A percentile compares a stretch with the other conserved stretches of the same genome.
Evolutionary conservation across 1,139 yeast species (phyloP).

Genomic region (Taphrina sp.): DNA sequence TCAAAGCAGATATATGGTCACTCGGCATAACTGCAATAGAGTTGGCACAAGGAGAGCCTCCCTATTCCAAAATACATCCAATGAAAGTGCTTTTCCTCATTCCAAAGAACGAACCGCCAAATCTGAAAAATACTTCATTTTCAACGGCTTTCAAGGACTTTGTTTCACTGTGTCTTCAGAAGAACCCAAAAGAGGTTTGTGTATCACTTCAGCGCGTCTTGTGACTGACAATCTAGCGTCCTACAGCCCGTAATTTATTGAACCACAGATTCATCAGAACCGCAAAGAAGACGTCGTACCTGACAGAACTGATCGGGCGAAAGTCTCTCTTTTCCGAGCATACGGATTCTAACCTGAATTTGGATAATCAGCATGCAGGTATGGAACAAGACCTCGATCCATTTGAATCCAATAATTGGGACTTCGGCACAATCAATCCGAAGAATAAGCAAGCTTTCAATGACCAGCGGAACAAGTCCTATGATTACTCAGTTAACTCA

Average conservation of each 20-base stretch:
- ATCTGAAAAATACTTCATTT: slow-evolving; percentile 50
- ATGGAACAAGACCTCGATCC: background rate
- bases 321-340: background rate
- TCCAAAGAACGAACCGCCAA: slow-evolving; percentile 68
- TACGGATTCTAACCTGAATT: background rate
- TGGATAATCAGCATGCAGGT: background rate
- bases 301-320: slow-evolving; percentile 36
- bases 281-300: slow-evolving; percentile 36
- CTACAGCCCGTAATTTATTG: slow-evolving; percentile 40
- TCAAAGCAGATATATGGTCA: slow-evolving; percentile 86
- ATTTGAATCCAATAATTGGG: slow-evolving; percentile 17
- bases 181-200: slow-evolving; percentile 50
- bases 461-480: slow-evolving; percentile 17
- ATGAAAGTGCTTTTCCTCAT: slow-evolving; percentile 71
- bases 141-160: slow-evolving; percentile 59
- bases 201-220: background rate
- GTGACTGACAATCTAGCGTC: slow-evolving; percentile 35
- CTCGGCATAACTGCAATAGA: slow-evolving; percentile 80
- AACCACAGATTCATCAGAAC: slow-evolving; percentile 36
- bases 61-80: slow-evolving; percentile 67
- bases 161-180: slow-evolving; percentile 58
- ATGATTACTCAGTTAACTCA: slow-evolving; percentile 10
- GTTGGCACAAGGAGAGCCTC: slow-evolving; percentile 69
- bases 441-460: slow-evolving; percentile 7
- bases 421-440: slow-evolving; percentile 22